phyloP scores from a whole-genome alignment of 768 basidiomycete genomes.

The Russula lepida region DNA sequence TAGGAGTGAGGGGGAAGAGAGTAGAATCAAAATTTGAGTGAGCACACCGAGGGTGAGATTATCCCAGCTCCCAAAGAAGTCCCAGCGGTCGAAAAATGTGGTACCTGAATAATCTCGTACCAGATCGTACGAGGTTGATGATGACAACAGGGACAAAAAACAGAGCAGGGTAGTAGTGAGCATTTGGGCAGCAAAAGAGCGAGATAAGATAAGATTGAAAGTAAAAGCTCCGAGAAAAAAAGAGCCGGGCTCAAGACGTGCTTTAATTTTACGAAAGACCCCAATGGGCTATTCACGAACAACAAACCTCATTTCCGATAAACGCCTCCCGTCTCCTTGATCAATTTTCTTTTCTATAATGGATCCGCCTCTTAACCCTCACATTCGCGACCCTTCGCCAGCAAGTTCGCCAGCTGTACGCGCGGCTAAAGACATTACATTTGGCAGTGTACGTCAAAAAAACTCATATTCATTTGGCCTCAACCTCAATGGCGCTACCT shows the following conservation, averaged over 20 bases:
- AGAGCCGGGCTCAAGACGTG: not conserved
- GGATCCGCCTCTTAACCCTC: constrained; percentile 20
- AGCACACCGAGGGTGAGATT: constrained; percentile 33
- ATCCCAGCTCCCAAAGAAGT: constrained; percentile 35
- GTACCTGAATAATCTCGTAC: constrained; percentile 33
- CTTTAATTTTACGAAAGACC: not conserved
- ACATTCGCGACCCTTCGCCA: constrained; percentile 3
- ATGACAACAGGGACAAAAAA: constrained; percentile 4
- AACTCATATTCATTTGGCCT: not conserved
- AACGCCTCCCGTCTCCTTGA: not conserved
- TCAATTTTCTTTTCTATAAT: constrained; percentile 2
- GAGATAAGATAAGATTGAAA: constrained; percentile 6
- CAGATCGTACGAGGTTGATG: constrained; percentile 26
- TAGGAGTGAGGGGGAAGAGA: not conserved
- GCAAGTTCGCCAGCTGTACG: constrained; percentile 20
- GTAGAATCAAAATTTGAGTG: not conserved
- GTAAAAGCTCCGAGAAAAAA: not conserved
- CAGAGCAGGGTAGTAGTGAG: not conserved
- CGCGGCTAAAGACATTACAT: constrained; percentile 25
- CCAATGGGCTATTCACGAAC: not conserved
- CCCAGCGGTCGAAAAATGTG: constrained; percentile 40
- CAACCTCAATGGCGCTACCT: not conserved
- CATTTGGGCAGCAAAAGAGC: not conserved
- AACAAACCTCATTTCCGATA: not conserved
- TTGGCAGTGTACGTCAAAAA: constrained; percentile 24